These are phyloP conservation scores for Ceratopteris richardii DNA, from an alignment of 75 land plant species.

Conservation along the genomic window DNA sequence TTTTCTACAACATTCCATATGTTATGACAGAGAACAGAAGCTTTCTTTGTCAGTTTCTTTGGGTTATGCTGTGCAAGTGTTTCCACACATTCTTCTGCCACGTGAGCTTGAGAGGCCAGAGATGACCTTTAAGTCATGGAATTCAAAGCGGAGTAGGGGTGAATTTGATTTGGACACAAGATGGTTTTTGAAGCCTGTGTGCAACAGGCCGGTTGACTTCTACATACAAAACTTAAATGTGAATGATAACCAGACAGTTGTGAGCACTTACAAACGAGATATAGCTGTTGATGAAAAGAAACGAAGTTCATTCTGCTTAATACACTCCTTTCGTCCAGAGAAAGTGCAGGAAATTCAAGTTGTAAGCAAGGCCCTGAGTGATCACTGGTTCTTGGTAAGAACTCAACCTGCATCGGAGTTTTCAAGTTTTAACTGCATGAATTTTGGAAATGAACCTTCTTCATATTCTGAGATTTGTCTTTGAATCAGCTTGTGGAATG, in stretches of 20 bases:
- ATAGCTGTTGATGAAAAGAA: constrained; percentile 9
- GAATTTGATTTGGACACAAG: constrained; percentile 37
- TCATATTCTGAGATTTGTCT: too few relatives aligned
- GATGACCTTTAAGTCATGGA: constrained; percentile 33
- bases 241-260: constrained; percentile 11
- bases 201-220: constrained; percentile 23
- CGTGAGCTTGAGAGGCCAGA: constrained; percentile 24
- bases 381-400: constrained; percentile 26
- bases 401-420: background rate
- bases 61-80: constrained; percentile 38
- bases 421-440: background rate
- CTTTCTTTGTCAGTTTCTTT: constrained; percentile 30
- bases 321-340: constrained; percentile 9
- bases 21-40: constrained; percentile 18
- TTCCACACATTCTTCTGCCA: constrained; percentile 28
- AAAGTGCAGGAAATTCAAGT: constrained; percentile 23
- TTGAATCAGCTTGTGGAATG: too few relatives aligned
- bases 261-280: constrained; percentile 23
- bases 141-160: constrained; percentile 10
- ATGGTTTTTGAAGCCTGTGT: constrained; percentile 9
- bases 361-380: constrained; percentile 15
- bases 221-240: constrained; percentile 16
- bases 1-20: constrained; percentile 36
- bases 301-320: constrained; percentile 14
- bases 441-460: background rate